Evolutionary conservation across 139 green algal species (phyloP), one percentile per base, ranked within the genome.

Genomic region (Eudorina sp.): DNA sequence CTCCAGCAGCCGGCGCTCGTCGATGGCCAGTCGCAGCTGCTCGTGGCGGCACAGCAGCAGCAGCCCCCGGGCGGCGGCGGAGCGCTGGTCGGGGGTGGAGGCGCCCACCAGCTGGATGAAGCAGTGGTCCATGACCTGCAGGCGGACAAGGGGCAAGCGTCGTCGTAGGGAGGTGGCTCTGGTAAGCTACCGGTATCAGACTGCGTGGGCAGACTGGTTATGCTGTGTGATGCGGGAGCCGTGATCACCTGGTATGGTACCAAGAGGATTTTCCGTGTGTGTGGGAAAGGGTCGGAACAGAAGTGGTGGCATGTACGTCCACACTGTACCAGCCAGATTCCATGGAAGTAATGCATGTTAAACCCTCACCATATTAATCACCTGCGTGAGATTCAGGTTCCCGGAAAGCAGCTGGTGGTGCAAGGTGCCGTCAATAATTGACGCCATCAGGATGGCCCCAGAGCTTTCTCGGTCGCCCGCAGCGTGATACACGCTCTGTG

Each of bases 41-140:
- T 73, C 64, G n/a, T 73, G 64, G 7, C 19, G n/a, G 6, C 29
- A 43, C 6, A 73, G 64, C 64, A 45, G 64, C n/a, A 73, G 31
- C 64, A 73, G n/a, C 7, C 64, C 64, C 7, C 64, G 64, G 5
- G 64, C 64, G 29, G 64, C 64, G 6, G 64, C 64, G 4, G 7
- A 4, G n/a, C 64, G 29, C 8, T 41, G 4, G 5, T 41, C 64
- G 31, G 64, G 11, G 18, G n/a, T 31, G 8, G 64, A 43, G 7
- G 29, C n/a, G 7, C 64, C 64, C 29, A 73, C 64, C 4, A 73
- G 64, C n/a, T 73, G 41, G 64, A 73, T 73, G n/a, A 73, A 73
- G 31, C 29, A 41, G n/a, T 73, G 29, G 64, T 73, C 64, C 4
- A 43, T 73, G n/a, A 73, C 64, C 64, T 73, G 58, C 19, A 14